A percentile compares a stretch with the other conserved stretches of the same genome.
Evolutionary conservation across 2,329 filamentous ascomycete species (phyloP).

Genomic region (Fusarium sp.): DNA sequence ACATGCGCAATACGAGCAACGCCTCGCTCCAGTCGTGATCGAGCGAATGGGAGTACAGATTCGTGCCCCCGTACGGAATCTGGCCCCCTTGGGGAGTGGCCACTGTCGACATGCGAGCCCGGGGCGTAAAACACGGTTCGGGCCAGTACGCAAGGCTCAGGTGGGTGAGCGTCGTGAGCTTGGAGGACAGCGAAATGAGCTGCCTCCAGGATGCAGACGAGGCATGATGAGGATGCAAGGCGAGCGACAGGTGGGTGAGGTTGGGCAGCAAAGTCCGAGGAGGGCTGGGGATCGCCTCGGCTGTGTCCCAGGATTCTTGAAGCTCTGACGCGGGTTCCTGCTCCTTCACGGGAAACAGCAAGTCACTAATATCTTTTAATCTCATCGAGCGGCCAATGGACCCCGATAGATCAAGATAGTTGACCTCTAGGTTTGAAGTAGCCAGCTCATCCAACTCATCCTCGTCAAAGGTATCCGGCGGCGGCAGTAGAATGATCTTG

Average conservation of each 20-base stretch:
- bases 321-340: slow-evolving; percentile 42
- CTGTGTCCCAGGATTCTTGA: slow-evolving; percentile 67
- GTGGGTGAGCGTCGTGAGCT: slow-evolving; percentile 67
- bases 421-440: slow-evolving; percentile 52
- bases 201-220: slow-evolving; percentile 67
- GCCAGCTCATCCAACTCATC: slow-evolving; percentile 43
- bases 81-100: slow-evolving; percentile 56
- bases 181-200: slow-evolving; percentile 65
- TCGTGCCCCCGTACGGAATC: slow-evolving; percentile 67
- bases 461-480: slow-evolving; percentile 41
- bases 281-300: slow-evolving; percentile 47
- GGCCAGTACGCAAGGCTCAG: slow-evolving; percentile 73
- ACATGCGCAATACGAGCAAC: slow-evolving; percentile 64
- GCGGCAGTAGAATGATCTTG: slow-evolving; percentile 57
- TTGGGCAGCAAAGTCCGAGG: slow-evolving; percentile 62
- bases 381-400: slow-evolving; percentile 63
- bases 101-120: slow-evolving; percentile 62
- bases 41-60: slow-evolving; percentile 67
- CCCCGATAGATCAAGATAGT: slow-evolving; percentile 65
- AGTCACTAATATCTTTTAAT: slow-evolving; percentile 63
- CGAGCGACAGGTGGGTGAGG: slow-evolving; percentile 71
- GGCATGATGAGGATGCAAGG: slow-evolving; percentile 53
- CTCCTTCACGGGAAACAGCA: slow-evolving; percentile 59
- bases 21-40: slow-evolving; percentile 72
- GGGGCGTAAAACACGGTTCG: slow-evolving; percentile 67